Conservation (phyloP, 1,284 basidiomycete species). For the Heterobasidion parviporum region DNA sequence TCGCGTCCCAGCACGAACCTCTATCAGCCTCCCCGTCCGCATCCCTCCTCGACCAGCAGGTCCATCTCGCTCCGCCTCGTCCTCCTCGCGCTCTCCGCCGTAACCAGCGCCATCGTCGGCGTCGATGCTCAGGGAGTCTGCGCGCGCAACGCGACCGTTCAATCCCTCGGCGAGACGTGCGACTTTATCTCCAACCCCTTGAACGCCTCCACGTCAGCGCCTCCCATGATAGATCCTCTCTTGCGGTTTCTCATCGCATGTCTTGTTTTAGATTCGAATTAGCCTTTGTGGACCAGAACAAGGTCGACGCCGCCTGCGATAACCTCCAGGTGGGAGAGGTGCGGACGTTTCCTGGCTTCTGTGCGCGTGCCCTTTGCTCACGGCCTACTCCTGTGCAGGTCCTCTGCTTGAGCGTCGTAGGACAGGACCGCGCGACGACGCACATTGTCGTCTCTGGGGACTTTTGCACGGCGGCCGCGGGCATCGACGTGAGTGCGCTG, state of each 20-base stretch:
- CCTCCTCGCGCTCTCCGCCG: not conserved
- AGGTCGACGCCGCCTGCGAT: slow-evolving; percentile 41
- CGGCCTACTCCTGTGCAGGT: slow-evolving; percentile 5
- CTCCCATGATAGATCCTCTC: slow-evolving; percentile 8
- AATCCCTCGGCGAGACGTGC: not conserved
- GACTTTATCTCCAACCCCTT: not conserved
- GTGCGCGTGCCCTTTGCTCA: not conserved
- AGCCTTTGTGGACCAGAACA: slow-evolving; percentile 39
- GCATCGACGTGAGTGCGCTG: slow-evolving; percentile 31
- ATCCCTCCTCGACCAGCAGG: not conserved
- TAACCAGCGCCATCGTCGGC: not conserved
- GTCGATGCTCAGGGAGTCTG: not conserved
- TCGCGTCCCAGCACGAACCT: not conserved
- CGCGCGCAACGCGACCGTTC: not conserved
- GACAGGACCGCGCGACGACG: slow-evolving; percentile 13
- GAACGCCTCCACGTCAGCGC: slow-evolving; percentile 23
- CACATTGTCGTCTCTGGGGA: slow-evolving; percentile 38
- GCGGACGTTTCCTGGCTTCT: not conserved
- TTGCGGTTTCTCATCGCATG: not conserved
- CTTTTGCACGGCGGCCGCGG: slow-evolving; percentile 25
- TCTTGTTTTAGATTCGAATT: slow-evolving; percentile 44
- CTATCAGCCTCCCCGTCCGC: not conserved
- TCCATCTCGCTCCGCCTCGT: not conserved
- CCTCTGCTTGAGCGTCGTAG: slow-evolving; percentile 36
- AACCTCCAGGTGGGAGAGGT: slow-evolving; percentile 40